phyloP scores from a whole-genome alignment of 2,329 filamentous ascomycete genomes.

The Penicillium palitans region DNA sequence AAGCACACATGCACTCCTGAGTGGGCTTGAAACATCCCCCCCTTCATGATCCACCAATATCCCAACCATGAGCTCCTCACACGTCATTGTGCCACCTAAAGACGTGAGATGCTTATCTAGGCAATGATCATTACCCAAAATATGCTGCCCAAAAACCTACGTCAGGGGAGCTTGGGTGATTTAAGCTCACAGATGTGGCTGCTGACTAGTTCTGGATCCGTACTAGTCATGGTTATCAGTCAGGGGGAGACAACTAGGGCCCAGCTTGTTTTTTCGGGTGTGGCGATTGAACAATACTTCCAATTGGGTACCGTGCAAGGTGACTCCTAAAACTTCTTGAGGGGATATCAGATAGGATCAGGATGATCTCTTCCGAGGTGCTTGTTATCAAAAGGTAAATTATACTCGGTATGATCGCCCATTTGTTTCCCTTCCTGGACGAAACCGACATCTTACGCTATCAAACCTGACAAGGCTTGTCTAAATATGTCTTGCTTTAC shows the following conservation, averaged over 20 bases:
- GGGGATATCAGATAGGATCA: not conserved
- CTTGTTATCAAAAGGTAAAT: not conserved
- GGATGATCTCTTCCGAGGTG: not conserved
- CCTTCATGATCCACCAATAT: conserved; percentile 17
- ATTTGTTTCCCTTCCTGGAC: not conserved
- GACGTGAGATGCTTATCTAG: not conserved
- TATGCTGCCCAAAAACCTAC: conserved; percentile 5
- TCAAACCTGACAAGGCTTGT: not conserved
- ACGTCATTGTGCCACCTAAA: conserved; percentile 24
- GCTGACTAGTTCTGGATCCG: not conserved
- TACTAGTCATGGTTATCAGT: not conserved
- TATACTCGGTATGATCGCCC: not conserved
- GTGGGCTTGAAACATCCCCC: not conserved
- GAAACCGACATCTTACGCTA: not conserved
- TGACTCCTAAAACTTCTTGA: not conserved
- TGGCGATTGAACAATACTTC: not conserved
- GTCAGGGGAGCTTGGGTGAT: not conserved
- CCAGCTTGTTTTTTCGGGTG: not conserved
- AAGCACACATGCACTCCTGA: conserved; percentile 3
- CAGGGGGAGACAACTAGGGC: conserved; percentile 1
- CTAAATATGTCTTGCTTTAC: conserved; percentile 2
- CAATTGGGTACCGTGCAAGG: not conserved
- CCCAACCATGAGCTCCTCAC: conserved; percentile 11
- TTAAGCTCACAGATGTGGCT: conserved; percentile 10
- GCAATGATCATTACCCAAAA: not conserved